Evolutionary conservation across 2,329 filamentous ascomycete genomes (phyloP), one percentile per base, ranked within the genome.

Genomic region (Aureobasidium vineae): DNA sequence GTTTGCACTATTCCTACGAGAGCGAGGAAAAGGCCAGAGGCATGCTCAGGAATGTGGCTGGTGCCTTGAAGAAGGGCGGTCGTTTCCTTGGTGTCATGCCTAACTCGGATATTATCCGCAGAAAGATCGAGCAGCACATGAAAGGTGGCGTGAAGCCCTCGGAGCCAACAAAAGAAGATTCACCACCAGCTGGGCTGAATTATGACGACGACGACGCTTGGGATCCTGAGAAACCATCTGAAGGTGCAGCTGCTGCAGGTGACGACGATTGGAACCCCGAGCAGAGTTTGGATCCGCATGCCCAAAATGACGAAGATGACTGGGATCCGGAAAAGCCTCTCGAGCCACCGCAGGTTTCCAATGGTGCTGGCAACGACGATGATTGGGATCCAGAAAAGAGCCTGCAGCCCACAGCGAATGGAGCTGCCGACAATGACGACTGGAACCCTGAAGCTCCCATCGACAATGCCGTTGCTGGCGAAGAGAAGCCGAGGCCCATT

Each of bases 1-100:
- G 92, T 73, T 95, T 99, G 88, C 95, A 99, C 79, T 99, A 99
- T 77, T 93, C 95, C 6, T 99, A 98, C 72, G 95, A 98, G 80
- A 91, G 84, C 63, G 94, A 99, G 77, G 86, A 87, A 56, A 96
- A 97, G 77, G 92, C 94, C 2, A 87, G 92, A 52, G 90, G 87
- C 69, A 98, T 99, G 95, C 84, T 99, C 66, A 86, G 88, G 73
- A 99, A 99, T 74, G 94, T 99, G 3, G 89, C 95, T 0, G 90
- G 92, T 0, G 86, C 90, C 2, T 79, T 99, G 73, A 97, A 94
- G 77, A 97, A 98, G 76, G 95, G 95, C 28, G 95, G 95, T 1
- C 88, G 92, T 43, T 96, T 99, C 78, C 89, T 99, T 66, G 95
- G 95, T 36, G 92, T 91, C 72, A 97, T 97, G 71, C 95, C 95